Conservation (phyloP, 768 basidiomycete genomes). For the Amanita phalloides region DNA sequence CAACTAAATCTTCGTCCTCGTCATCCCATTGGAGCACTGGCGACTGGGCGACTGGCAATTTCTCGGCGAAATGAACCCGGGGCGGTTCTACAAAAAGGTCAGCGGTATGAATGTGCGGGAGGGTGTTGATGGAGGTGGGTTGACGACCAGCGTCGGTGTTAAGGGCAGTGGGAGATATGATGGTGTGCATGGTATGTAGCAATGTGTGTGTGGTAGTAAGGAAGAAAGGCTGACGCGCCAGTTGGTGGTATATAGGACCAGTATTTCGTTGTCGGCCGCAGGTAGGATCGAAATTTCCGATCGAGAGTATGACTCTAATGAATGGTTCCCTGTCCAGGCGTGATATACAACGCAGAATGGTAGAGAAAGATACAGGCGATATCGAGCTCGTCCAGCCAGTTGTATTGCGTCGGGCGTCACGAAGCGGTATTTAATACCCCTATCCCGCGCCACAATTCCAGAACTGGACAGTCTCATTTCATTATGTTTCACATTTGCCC, state of each 20-base stretch:
- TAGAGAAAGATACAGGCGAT: too few relatives aligned
- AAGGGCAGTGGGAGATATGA: background rate
- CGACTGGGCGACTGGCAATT: background rate
- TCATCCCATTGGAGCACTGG: background rate
- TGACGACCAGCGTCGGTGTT: background rate
- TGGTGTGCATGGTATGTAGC: background rate
- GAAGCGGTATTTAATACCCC: too few relatives aligned
- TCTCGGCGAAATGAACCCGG: background rate
- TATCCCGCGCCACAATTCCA: too few relatives aligned
- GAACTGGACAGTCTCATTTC: too few relatives aligned
- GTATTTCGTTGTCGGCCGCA: background rate
- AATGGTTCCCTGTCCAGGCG: too few relatives aligned
- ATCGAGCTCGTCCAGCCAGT: too few relatives aligned
- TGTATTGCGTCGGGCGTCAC: too few relatives aligned
- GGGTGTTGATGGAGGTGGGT: background rate
- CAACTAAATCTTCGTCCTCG: background rate
- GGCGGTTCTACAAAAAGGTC: background rate
- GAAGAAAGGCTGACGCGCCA: background rate
- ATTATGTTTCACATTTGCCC: too few relatives aligned
- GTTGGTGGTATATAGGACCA: background rate
- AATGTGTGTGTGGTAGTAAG: background rate
- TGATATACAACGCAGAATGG: too few relatives aligned
- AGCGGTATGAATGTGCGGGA: background rate
- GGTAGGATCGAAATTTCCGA: too few relatives aligned
- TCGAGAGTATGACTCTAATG: too few relatives aligned